A percentile compares a stretch with the other conserved stretches of the same genome.
Evolutionary conservation across 2,329 filamentous ascomycete species (phyloP).

Genomic region (Ophiostoma sp.): DNA sequence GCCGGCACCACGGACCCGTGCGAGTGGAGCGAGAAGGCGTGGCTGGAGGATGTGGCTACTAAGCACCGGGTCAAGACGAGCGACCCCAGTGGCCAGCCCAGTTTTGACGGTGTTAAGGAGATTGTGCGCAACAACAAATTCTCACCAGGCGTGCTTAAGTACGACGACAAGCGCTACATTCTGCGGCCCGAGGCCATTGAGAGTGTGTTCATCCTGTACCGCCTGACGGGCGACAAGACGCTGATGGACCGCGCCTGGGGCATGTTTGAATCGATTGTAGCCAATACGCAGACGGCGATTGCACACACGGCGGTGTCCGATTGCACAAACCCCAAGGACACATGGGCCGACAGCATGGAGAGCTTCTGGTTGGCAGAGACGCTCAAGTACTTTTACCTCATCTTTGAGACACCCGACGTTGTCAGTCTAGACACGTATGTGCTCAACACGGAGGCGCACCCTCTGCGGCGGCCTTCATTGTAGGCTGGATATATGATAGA

Average conservation of each 20-base stretch:
- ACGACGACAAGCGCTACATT: slow-evolving; percentile 56
- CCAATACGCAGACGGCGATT: slow-evolving; percentile 46
- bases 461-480: slow-evolving; percentile 36
- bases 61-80: slow-evolving; percentile 16
- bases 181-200: slow-evolving; percentile 75
- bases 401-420: slow-evolving; percentile 55
- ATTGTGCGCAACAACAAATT: slow-evolving; percentile 42
- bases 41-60: slow-evolving; percentile 26
- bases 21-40: slow-evolving; percentile 29
- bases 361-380: slow-evolving; percentile 70
- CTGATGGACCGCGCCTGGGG: slow-evolving; percentile 67
- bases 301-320: slow-evolving; percentile 55
- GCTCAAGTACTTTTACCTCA: slow-evolving; percentile 61
- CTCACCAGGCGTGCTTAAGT: slow-evolving; percentile 51
- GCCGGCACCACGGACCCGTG: slow-evolving; percentile 39
- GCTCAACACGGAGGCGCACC: slow-evolving; percentile 54
- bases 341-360: slow-evolving; percentile 54
- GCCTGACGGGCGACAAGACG: slow-evolving; percentile 60
- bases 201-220: slow-evolving; percentile 72
- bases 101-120: slow-evolving; percentile 34
- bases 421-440: slow-evolving; percentile 59
- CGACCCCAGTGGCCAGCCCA: slow-evolving; percentile 8
- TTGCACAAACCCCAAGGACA: slow-evolving; percentile 40
- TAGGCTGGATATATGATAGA: not conserved
- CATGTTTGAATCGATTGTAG: slow-evolving; percentile 64